A percentile compares a stretch with the other conserved stretches of the same genome.
These are phyloP conservation scores for Ehretia macrophylla DNA, from an alignment of 257 asterid genomes.

Conservation along the genomic window DNA sequence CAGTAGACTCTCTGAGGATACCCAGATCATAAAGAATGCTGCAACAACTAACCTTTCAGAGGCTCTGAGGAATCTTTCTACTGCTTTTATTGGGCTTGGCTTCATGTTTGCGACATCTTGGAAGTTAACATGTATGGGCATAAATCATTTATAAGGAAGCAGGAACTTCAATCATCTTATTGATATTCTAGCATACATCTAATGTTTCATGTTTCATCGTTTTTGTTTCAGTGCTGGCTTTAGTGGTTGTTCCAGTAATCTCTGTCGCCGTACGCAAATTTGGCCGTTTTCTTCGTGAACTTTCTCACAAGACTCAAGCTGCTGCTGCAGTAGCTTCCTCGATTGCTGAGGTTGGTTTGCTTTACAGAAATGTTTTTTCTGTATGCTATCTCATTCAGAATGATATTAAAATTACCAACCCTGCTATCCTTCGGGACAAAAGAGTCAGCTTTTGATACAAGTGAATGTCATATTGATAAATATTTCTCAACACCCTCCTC, in stretches of 20 bases:
- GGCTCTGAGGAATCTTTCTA: constrained; percentile 77
- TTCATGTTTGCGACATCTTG: constrained; percentile 88
- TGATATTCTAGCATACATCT: not conserved
- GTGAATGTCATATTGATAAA: too few relatives aligned
- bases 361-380: not conserved
- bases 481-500: too few relatives aligned
- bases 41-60: constrained; percentile 92
- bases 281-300: constrained; percentile 74
- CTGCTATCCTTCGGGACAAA: too few relatives aligned
- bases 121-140: constrained; percentile 39
- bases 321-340: constrained; percentile 92
- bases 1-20: constrained; percentile 92
- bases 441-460: too few relatives aligned
- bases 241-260: constrained; percentile 74
- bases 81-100: constrained; percentile 76
- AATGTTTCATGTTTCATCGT: not conserved
- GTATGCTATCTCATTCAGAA: not conserved
- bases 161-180: not conserved
- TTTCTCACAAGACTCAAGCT: constrained; percentile 83
- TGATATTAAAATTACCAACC: not conserved
- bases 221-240: constrained; percentile 60
- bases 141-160: not conserved
- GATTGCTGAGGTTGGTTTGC: constrained; percentile 65
- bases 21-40: constrained; percentile 83
- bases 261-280: constrained; percentile 63